These are phyloP conservation scores for Aspergillus sp. DNA, from an alignment of 2,329 filamentous ascomycete genomes.

Conservation along the genomic window DNA sequence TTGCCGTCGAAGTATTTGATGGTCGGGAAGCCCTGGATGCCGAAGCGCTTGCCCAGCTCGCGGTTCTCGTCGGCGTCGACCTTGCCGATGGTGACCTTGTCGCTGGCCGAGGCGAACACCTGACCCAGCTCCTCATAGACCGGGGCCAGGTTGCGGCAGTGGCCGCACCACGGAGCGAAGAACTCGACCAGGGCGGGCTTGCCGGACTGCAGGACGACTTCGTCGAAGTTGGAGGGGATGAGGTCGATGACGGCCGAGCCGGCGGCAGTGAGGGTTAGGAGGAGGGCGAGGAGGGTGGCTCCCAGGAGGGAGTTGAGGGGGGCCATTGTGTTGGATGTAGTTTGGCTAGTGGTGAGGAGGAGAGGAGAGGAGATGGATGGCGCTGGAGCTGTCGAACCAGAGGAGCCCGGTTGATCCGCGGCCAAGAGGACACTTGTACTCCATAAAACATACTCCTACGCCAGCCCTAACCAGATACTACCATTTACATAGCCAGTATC, in stretches of 20 bases:
- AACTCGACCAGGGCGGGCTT: constrained; percentile 97
- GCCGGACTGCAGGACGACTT: constrained; percentile 76
- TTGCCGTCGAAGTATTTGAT: constrained; percentile 97
- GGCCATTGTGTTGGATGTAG: constrained; percentile 29
- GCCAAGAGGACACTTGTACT: neutral
- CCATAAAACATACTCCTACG: too few species aligned
- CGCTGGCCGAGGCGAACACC: constrained; percentile 61
- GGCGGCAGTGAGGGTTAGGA: constrained; percentile 49
- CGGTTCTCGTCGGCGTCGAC: constrained; percentile 90
- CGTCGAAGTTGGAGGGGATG: constrained; percentile 82
- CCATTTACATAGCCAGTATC: too few species aligned
- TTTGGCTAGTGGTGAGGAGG: neutral
- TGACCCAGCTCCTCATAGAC: constrained; percentile 83
- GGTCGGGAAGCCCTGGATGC: constrained; percentile 89
- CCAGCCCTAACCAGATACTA: too few species aligned
- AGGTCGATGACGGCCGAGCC: constrained; percentile 84
- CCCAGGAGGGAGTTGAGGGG: constrained; percentile 38
- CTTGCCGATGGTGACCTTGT: constrained; percentile 81
- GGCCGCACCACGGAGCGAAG: constrained; percentile 97
- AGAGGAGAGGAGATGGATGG: neutral
- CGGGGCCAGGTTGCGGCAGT: constrained; percentile 96
- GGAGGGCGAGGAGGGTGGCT: constrained; percentile 34
- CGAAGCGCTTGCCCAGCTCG: constrained; percentile 72
- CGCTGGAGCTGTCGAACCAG: neutral
- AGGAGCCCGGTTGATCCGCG: neutral